Conservation (phyloP, 1,284 basidiomycete species). For the Ustilago crameri region DNA sequence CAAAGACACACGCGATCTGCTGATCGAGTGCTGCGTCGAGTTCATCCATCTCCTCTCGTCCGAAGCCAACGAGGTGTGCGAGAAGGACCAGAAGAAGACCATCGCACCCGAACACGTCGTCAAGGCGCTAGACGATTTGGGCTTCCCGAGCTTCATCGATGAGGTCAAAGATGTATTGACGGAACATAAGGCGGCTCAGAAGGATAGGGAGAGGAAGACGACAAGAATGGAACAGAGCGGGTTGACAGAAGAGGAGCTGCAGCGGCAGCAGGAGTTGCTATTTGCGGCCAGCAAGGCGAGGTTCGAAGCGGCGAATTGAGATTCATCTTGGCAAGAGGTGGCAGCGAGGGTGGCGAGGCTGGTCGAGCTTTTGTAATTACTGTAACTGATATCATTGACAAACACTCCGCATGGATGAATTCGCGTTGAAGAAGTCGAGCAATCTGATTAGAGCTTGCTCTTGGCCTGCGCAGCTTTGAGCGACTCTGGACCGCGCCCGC, state of each 20-base stretch:
- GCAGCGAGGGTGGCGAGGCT: too few relatives aligned
- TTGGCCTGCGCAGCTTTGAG: slow-evolving; percentile 25
- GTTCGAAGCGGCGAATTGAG: slow-evolving; percentile 69
- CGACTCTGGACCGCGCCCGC: slow-evolving; percentile 28
- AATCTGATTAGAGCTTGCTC: slow-evolving; percentile 11
- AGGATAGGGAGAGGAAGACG: slow-evolving; percentile 78
- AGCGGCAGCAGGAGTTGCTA: slow-evolving; percentile 85
- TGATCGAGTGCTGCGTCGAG: slow-evolving; percentile 99
- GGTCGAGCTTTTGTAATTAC: too few relatives aligned
- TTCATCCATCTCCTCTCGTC: slow-evolving; percentile 98
- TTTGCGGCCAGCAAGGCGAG: slow-evolving; percentile 83
- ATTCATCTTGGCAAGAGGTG: too few relatives aligned
- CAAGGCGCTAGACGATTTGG: slow-evolving; percentile 86
- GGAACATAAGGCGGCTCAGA: slow-evolving; percentile 94
- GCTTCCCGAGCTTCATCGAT: slow-evolving; percentile 85
- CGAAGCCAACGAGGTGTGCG: slow-evolving; percentile 97
- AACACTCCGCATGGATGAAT: too few relatives aligned
- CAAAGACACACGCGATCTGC: slow-evolving; percentile 93
- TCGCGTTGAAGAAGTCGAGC: too few relatives aligned
- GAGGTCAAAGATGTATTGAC: slow-evolving; percentile 92
- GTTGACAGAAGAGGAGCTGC: slow-evolving; percentile 88
- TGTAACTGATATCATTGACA: too few relatives aligned
- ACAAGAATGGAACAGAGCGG: slow-evolving; percentile 80
- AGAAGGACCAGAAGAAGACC: slow-evolving; percentile 98
- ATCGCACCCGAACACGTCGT: slow-evolving; percentile 98